A percentile compares a stretch with the other conserved stretches of the same genome.
Evolutionary conservation across 768 basidiomycete genomes (phyloP).

Genomic region (Candolleomyces aberdarensis): DNA sequence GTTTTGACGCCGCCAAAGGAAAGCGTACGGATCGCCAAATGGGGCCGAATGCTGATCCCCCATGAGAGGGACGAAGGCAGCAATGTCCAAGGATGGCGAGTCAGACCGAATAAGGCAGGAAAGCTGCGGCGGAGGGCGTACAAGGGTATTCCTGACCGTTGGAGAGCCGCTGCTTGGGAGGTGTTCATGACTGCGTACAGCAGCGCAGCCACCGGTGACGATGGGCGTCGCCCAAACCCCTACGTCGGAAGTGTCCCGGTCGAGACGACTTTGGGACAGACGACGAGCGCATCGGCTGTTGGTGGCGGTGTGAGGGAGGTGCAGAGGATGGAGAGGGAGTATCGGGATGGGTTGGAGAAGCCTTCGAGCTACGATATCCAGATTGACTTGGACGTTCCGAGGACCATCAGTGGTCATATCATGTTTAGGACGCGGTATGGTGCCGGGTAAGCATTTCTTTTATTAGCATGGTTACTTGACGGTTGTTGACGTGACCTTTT

Average conservation of each 20-base stretch:
- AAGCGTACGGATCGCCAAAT: conserved; percentile 76
- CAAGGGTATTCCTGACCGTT: conserved; percentile 96
- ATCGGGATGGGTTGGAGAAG: conserved; percentile 64
- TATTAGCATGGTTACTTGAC: background rate
- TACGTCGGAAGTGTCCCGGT: background rate
- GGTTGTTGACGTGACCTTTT: background rate
- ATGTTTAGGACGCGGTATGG: conserved; percentile 96
- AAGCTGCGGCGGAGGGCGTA: conserved; percentile 78
- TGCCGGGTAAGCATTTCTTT: conserved; percentile 63
- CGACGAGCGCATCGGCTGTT: conserved; percentile 21
- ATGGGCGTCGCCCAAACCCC: background rate
- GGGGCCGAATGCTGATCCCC: conserved; percentile 87
- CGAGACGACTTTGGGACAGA: background rate
- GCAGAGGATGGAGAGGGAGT: conserved; percentile 42
- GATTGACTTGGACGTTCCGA: conserved; percentile 95
- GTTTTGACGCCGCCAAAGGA: conserved; percentile 59
- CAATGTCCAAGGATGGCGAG: conserved; percentile 71
- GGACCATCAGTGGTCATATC: conserved; percentile 93
- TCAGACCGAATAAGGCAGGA: conserved; percentile 59
- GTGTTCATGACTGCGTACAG: conserved; percentile 58
- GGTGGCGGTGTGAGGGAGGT: conserved; percentile 44
- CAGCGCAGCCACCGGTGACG: background rate
- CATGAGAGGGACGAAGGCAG: conserved; percentile 68
- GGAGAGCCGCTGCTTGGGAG: conserved; percentile 93
- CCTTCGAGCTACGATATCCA: conserved; percentile 92